Conservation (phyloP, 2,329 filamentous ascomycete genomes). For the Colletotrichum simmondsii region DNA sequence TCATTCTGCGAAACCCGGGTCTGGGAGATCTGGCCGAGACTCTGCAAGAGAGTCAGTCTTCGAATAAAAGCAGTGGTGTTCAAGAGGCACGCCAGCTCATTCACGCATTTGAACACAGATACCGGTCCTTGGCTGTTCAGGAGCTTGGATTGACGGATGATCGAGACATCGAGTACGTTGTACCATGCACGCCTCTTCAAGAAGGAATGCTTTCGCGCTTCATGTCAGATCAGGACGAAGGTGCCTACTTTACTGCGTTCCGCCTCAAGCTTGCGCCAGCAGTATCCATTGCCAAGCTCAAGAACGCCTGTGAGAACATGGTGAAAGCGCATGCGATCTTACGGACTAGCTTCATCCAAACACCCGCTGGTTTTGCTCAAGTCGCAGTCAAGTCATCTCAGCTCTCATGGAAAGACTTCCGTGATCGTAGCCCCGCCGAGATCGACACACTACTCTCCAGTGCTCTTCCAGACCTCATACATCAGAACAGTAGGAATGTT, state of each 20-base stretch:
- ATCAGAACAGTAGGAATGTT: constrained; percentile 60
- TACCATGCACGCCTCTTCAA: constrained; percentile 87
- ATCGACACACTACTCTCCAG: constrained; percentile 47
- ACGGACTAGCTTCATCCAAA: constrained; percentile 77
- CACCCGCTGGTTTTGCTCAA: constrained; percentile 81
- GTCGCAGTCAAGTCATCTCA: constrained; percentile 63
- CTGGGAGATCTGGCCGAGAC: constrained; percentile 58
- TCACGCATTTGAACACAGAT: constrained; percentile 71
- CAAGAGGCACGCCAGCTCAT: constrained; percentile 69
- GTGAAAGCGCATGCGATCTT: constrained; percentile 70
- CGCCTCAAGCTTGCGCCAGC: constrained; percentile 61
- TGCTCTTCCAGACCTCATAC: constrained; percentile 62
- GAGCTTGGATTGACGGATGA: constrained; percentile 1
- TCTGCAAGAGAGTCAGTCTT: constrained; percentile 39
- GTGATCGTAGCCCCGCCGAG: constrained; percentile 38
- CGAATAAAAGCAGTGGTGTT: constrained; percentile 39
- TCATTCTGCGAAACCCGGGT: constrained; percentile 72
- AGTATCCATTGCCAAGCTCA: constrained; percentile 60
- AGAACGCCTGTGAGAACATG: constrained; percentile 66
- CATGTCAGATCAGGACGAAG: constrained; percentile 60
- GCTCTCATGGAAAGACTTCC: constrained; percentile 56
- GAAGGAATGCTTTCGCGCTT: constrained; percentile 85
- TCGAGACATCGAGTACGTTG: constrained; percentile 75
- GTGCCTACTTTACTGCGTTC: constrained; percentile 84
- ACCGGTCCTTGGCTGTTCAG: constrained; percentile 64